Conservation (phyloP, 2,329 filamentous ascomycete genomes). For the Malbranchea zuffiana region DNA sequence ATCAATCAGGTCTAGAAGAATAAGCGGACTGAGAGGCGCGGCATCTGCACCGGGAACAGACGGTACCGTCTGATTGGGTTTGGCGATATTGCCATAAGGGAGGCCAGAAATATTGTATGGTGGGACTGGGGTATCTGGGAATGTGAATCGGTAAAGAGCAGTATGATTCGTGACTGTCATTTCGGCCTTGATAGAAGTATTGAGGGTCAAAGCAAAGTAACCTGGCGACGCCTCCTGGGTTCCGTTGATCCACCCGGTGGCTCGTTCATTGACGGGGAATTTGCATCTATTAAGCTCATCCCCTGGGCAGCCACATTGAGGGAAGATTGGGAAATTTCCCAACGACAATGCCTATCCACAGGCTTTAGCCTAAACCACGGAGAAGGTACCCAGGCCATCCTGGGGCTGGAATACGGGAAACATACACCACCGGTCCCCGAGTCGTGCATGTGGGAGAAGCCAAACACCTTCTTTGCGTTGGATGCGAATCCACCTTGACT, state of each 20-base stretch:
- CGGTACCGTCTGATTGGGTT: too few relatives aligned
- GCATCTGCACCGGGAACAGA: conserved; percentile 8
- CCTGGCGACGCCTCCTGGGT: conserved; percentile 51
- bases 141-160: conserved; percentile 55
- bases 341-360: conserved; percentile 44
- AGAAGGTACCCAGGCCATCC: neutral
- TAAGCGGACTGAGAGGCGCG: conserved; percentile 42
- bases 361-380: conserved; percentile 23
- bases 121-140: conserved; percentile 33
- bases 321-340: conserved; percentile 63
- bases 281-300: conserved; percentile 52
- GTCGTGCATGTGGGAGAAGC: conserved; percentile 45
- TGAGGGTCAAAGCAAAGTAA: conserved; percentile 52
- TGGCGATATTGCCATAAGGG: too few relatives aligned
- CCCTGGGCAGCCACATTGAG: conserved; percentile 50
- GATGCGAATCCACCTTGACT: conserved; percentile 49
- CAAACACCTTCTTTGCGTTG: conserved; percentile 40
- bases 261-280: conserved; percentile 46
- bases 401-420: neutral
- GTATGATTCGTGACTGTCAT: conserved; percentile 57
- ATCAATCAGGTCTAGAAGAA: conserved; percentile 56
- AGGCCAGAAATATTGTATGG: neutral
- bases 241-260: conserved; percentile 38
- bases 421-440: conserved; percentile 40
- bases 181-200: conserved; percentile 50